These are phyloP conservation scores for Jacaranda mimosifolia DNA, from an alignment of 257 asterid genomes.

Conservation along the genomic window DNA sequence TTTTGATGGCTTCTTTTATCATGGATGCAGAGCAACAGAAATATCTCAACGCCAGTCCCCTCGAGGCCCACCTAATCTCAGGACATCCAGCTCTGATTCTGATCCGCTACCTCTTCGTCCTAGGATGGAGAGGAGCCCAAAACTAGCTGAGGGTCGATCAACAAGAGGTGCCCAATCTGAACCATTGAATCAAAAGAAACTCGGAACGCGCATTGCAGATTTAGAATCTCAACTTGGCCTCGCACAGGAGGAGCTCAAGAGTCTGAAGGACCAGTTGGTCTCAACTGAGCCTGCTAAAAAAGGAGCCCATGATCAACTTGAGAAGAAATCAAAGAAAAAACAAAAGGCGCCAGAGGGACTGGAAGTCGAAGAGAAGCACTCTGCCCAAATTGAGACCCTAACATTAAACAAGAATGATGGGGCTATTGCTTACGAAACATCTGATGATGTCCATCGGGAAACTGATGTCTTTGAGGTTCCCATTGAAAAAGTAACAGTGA, in stretches of 20 bases:
- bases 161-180: slow-evolving; percentile 67
- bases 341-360: slow-evolving; percentile 39
- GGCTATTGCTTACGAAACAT: slow-evolving; percentile 24
- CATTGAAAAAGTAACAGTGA: slow-evolving; percentile 48
- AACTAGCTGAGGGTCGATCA: slow-evolving; percentile 60
- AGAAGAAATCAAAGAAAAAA: slow-evolving; percentile 65
- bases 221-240: slow-evolving; percentile 95
- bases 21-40: slow-evolving; percentile 34
- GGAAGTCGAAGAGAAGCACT: slow-evolving; percentile 45
- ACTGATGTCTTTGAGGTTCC: slow-evolving; percentile 89
- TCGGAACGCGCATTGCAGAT: slow-evolving; percentile 88
- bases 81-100: slow-evolving; percentile 55
- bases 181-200: slow-evolving; percentile 71
- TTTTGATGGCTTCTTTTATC: slow-evolving; percentile 5
- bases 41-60: slow-evolving; percentile 38
- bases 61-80: slow-evolving; percentile 37
- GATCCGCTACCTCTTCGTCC: slow-evolving; percentile 64
- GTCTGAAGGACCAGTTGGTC: slow-evolving; percentile 73
- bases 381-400: slow-evolving; percentile 34
- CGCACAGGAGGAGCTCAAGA: slow-evolving; percentile 86
- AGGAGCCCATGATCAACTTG: slow-evolving; percentile 66
- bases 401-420: slow-evolving; percentile 36
- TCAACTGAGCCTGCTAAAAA: slow-evolving; percentile 69
- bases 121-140: slow-evolving; percentile 66
- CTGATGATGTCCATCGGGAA: slow-evolving; percentile 63